Percentiles rank a stretch among this genome's conserved stretches.
phyloP scores from a whole-genome alignment of 2,329 filamentous ascomycete genomes.

The Colletotrichum trifolii region DNA sequence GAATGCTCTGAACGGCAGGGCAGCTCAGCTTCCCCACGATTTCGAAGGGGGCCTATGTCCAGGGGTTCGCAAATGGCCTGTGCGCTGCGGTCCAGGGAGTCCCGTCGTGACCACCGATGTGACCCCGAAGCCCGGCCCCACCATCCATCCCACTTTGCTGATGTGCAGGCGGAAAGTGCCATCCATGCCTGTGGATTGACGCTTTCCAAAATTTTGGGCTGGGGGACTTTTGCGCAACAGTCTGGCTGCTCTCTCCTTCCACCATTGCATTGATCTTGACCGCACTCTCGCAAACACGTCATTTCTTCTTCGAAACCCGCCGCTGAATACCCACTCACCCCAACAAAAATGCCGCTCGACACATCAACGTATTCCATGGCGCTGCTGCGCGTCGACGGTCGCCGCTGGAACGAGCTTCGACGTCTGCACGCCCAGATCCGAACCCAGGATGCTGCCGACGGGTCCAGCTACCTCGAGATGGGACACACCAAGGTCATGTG shows the following conservation, averaged over 20 bases:
- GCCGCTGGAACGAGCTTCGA: constrained; percentile 97
- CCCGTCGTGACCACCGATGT: no score
- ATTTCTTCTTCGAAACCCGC: background rate
- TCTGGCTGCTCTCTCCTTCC: no score
- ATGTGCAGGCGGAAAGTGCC: constrained; percentile 11
- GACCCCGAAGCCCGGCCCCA: constrained; percentile 29
- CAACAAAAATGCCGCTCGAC: constrained; percentile 83
- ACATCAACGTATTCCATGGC: constrained; percentile 91
- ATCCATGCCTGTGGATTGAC: constrained; percentile 23
- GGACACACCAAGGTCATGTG: constrained; percentile 98
- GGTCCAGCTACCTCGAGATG: constrained; percentile 94
- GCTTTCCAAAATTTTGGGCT: constrained; percentile 32
- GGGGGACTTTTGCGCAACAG: background rate
- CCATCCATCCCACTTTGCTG: constrained; percentile 25
- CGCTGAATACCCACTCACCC: background rate
- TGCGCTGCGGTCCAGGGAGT: background rate
- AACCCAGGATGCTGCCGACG: constrained; percentile 92
- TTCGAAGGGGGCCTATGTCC: constrained; percentile 3
- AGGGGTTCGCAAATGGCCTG: constrained; percentile 16
- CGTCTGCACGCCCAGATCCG: constrained; percentile 89
- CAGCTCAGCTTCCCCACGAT: constrained; percentile 30
- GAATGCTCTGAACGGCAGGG: background rate
- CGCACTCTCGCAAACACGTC: background rate
- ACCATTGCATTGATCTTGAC: background rate
- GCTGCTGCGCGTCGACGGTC: constrained; percentile 82